Evolutionary conservation across 1,284 basidiomycete species (phyloP), one percentile per base, ranked within the genome.

Genomic region (Cerioporus squamosus): DNA sequence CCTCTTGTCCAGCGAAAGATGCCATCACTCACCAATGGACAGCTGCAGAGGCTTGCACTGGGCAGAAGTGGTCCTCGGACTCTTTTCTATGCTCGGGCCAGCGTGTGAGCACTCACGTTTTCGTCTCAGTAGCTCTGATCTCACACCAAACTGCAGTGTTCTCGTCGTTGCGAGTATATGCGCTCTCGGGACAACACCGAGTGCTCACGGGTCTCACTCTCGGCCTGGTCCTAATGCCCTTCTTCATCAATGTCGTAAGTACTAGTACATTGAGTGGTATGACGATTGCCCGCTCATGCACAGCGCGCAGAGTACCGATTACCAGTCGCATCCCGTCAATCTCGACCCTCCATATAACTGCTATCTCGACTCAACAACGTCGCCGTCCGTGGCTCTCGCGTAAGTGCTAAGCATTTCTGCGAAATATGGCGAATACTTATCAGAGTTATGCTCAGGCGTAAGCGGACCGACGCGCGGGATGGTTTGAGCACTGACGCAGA

Each of bases 91-190:
- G 29, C 29, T 29, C 29, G 29, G 29, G 7, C 29, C 29, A 29
- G 29, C 29, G 29, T 10, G 29, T 29, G 29, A 29, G 29, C 10
- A 29, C 29, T 29, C 29, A 7, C 29, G 7, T 10, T 4, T 29
- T 10, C 29, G 8, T 29, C 10, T 10, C 6, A 22, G 1, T 10
- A 15, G 12, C 6, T 6, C 18, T 10, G 14, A 17, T 22, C 12
- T 20, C n/a, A 8, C 18, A 9, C 2, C 42, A 9, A 10, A 31
- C 18, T 22, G 20, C 18, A 56, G 55, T 51, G 9, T 51, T 56
- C 20, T 45, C 55, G 24, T 20, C 36, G 4, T 12, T 56, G 24
- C 43, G 55, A 14, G 44, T 51, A 9, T 56, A 42, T 20, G 55
- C 49, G 5, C 44, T 56, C 24, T 40, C 44, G 8, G 44, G 44